Conservation (phyloP, 2,329 filamentous ascomycete genomes). For the Penicillium italicum region DNA sequence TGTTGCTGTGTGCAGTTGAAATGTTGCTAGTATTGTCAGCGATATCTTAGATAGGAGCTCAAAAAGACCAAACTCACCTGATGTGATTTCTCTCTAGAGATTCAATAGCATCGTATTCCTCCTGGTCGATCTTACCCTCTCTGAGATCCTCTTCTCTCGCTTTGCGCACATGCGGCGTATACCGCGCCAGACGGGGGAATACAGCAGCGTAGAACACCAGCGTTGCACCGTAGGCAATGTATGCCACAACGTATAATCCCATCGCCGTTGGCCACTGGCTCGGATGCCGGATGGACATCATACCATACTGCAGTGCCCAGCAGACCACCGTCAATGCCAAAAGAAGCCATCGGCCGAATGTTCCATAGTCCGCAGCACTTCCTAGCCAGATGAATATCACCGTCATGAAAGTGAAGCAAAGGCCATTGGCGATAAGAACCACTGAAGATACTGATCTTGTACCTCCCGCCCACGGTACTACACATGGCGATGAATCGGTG, state of each 20-base stretch:
- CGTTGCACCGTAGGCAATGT: constrained; percentile 41
- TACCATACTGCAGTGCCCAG: constrained; percentile 42
- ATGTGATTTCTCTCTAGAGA: constrained; percentile 44
- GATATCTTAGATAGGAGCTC: neutral
- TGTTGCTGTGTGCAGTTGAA: constrained; percentile 45
- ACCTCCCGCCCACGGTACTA: constrained; percentile 40
- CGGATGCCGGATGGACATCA: constrained; percentile 38
- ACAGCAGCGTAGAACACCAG: constrained; percentile 45
- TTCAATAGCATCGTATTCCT: constrained; percentile 42
- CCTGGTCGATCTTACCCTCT: constrained; percentile 37
- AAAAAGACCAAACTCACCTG: constrained; percentile 21
- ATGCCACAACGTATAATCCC: constrained; percentile 41
- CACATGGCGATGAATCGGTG: constrained; percentile 35
- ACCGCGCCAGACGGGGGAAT: constrained; percentile 40
- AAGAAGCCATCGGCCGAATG: constrained; percentile 43
- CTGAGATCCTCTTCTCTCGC: constrained; percentile 41
- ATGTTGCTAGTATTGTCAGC: constrained; percentile 31
- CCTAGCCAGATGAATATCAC: constrained; percentile 43
- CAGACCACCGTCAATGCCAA: constrained; percentile 40
- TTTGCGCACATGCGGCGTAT: constrained; percentile 42
- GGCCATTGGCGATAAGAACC: constrained; percentile 42
- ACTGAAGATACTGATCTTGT: constrained; percentile 39
- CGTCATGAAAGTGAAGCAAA: constrained; percentile 44
- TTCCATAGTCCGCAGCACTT: constrained; percentile 44
- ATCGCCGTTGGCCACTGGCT: constrained; percentile 43